Conservation (phyloP, 2,329 filamentous ascomycete species). For the Diaporthe capsici region DNA sequence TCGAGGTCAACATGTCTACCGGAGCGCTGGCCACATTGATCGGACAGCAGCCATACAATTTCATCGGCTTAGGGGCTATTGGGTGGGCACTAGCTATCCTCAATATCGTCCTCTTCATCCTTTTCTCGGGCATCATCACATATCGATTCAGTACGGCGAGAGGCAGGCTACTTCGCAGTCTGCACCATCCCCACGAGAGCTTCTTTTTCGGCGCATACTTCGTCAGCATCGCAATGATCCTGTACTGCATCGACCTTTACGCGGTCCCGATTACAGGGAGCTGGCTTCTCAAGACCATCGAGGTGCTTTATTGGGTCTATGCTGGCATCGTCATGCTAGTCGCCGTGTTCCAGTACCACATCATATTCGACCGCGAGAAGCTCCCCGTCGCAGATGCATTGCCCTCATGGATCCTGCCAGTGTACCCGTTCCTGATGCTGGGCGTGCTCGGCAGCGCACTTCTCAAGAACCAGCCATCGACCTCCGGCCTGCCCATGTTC, state of each 20-base stretch:
- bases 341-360: conserved; percentile 50
- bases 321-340: conserved; percentile 53
- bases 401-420: conserved; percentile 68
- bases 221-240: conserved; percentile 74
- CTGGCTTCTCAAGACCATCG: conserved; percentile 64
- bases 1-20: conserved; percentile 53
- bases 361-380: conserved; percentile 51
- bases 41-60: conserved; percentile 57
- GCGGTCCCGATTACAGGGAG: conserved; percentile 63
- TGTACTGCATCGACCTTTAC: conserved; percentile 76
- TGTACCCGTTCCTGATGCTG: conserved; percentile 68
- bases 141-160: conserved; percentile 71
- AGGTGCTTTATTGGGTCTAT: conserved; percentile 67
- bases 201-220: conserved; percentile 74
- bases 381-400: conserved; percentile 65
- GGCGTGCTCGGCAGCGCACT: conserved; percentile 66
- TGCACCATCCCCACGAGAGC: conserved; percentile 75
- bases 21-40: conserved; percentile 51
- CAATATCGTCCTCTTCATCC: conserved; percentile 63
- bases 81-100: conserved; percentile 63
- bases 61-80: conserved; percentile 61
- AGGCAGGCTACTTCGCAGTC: conserved; percentile 69
- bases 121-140: conserved; percentile 66
- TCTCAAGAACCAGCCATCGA: conserved; percentile 59
- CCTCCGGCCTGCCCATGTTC: conserved; percentile 64